These are phyloP conservation scores for Nothomitra cinnamomea DNA, from an alignment of 2,329 filamentous ascomycete genomes.

Conservation along the genomic window DNA sequence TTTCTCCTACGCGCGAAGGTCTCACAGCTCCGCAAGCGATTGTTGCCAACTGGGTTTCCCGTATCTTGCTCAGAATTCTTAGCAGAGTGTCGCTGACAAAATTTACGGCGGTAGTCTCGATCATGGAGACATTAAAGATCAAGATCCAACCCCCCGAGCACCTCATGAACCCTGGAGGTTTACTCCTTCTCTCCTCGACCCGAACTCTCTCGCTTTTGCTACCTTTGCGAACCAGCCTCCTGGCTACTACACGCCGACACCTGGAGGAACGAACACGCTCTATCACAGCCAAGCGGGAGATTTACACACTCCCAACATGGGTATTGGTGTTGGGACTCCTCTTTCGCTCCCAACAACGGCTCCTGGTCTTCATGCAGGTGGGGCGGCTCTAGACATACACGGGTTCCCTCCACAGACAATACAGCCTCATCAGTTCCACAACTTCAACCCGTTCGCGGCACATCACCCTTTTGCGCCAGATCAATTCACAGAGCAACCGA, in stretches of 20 bases:
- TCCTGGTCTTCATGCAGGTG: constrained; percentile 41
- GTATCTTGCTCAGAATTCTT: background rate
- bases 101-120: constrained; percentile 16
- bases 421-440: constrained; percentile 44
- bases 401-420: constrained; percentile 43
- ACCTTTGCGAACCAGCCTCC: constrained; percentile 63
- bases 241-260: constrained; percentile 77
- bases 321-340: constrained; percentile 61
- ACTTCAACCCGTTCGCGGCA: constrained; percentile 49
- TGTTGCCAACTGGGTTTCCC: background rate
- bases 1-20: background rate
- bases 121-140: constrained; percentile 45
- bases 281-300: constrained; percentile 76
- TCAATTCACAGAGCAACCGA: background rate
- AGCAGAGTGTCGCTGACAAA: background rate
- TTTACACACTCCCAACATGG: constrained; percentile 65
- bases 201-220: constrained; percentile 65
- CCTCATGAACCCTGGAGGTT: constrained; percentile 73
- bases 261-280: constrained; percentile 60
- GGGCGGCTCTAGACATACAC: constrained; percentile 45
- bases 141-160: constrained; percentile 67
- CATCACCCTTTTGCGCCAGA: constrained; percentile 46
- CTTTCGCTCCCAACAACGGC: constrained; percentile 59
- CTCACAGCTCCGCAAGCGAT: background rate
- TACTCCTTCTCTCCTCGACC: constrained; percentile 76